A percentile compares a stretch with the other conserved stretches of the same genome.
Evolutionary conservation across 106 monocot genomes (phyloP).

Genomic region (Triglochin maritima): DNA sequence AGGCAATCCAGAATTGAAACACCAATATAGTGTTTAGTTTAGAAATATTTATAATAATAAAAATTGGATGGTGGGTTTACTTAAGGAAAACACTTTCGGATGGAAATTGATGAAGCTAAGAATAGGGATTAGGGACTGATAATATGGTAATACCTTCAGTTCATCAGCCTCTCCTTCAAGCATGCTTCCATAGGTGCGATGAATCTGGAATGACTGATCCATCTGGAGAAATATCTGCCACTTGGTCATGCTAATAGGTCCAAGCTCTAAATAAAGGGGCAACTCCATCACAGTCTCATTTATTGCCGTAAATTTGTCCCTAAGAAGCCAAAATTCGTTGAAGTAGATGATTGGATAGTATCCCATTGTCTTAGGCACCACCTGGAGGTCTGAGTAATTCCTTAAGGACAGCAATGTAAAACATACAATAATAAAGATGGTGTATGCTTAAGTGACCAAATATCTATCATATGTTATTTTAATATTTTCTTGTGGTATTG

Average conservation of each 20-base stretch:
- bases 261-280: slow-evolving; percentile 64
- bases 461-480: too few relatives aligned
- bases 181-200: slow-evolving; percentile 94
- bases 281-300: slow-evolving; percentile 68
- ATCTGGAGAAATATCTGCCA: slow-evolving; percentile 94
- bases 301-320: slow-evolving; percentile 71
- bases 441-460: background rate
- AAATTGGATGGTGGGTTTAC: too few relatives aligned
- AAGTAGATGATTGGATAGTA: slow-evolving; percentile 85
- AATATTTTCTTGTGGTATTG: too few relatives aligned
- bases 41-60: too few relatives aligned
- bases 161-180: slow-evolving; percentile 96
- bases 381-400: slow-evolving; percentile 47
- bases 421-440: background rate
- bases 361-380: slow-evolving; percentile 49
- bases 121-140: too few relatives aligned
- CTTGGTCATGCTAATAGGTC: slow-evolving; percentile 85
- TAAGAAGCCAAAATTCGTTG: slow-evolving; percentile 95
- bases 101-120: too few relatives aligned
- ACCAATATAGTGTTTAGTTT: too few relatives aligned
- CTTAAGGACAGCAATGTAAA: slow-evolving; percentile 32
- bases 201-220: slow-evolving; percentile 91
- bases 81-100: too few relatives aligned
- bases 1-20: too few relatives aligned
- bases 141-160: slow-evolving; percentile 51